These are phyloP conservation scores for Blastobotrys peoriensis DNA, from an alignment of 805 yeast genomes.

Conservation along the genomic window DNA sequence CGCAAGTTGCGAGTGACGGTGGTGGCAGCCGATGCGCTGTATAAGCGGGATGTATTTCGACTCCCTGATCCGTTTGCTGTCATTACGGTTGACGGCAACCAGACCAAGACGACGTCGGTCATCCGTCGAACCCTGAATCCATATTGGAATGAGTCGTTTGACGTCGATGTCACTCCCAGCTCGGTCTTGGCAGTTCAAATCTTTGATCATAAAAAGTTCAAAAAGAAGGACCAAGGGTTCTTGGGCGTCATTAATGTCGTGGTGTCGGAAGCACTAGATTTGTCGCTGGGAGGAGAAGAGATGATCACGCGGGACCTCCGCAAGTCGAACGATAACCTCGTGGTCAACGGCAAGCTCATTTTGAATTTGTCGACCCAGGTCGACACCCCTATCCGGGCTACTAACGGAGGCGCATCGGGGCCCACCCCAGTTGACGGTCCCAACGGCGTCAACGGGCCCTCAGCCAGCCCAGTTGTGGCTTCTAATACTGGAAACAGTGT, in stretches of 20 bases:
- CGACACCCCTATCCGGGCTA: conserved; percentile 19
- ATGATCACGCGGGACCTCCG: conserved; percentile 90
- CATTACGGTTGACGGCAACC: conserved; percentile 93
- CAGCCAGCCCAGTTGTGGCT: background rate
- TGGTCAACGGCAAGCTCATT: conserved; percentile 89
- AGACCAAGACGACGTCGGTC: conserved; percentile 90
- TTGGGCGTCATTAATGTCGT: conserved; percentile 91
- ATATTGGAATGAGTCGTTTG: conserved; percentile 93
- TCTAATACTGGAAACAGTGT: conserved; percentile 13
- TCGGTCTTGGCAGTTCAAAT: conserved; percentile 89
- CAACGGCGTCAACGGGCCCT: conserved; percentile 9
- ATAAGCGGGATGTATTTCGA: conserved; percentile 88
- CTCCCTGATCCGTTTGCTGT: conserved; percentile 99
- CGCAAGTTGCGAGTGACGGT: conserved; percentile 31
- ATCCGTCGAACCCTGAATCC: conserved; percentile 93
- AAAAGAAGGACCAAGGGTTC: conserved; percentile 97
- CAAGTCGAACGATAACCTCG: conserved; percentile 82
- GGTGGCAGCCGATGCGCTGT: conserved; percentile 93
- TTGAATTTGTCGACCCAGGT: conserved; percentile 38
- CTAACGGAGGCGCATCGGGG: conserved; percentile 8
- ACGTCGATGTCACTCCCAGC: conserved; percentile 49
- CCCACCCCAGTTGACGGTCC: background rate
- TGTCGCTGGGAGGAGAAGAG: conserved; percentile 42
- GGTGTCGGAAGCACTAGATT: conserved; percentile 80
- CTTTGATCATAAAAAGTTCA: conserved; percentile 94